Evolutionary conservation across 208 protist genomes (phyloP).

Genomic region (Leishmania martiniquensis): DNA sequence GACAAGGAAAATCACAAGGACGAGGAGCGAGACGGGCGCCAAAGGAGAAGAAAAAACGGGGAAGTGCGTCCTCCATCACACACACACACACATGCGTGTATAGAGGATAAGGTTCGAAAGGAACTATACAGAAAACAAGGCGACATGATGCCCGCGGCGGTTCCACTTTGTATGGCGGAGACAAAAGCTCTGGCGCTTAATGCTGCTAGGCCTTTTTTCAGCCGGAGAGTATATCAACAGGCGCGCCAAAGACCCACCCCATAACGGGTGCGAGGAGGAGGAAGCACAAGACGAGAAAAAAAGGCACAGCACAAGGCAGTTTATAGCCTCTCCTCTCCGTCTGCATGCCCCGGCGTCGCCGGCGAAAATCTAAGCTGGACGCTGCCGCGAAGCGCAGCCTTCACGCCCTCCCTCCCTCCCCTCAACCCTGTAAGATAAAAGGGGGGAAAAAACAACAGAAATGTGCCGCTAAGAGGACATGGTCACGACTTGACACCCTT

Average conservation of each 20-base stretch:
- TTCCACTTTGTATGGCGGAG: no score
- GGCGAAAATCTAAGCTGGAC: background rate
- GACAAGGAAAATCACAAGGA: background rate
- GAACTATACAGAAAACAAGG: background rate
- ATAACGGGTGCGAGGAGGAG: background rate
- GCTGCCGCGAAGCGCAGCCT: background rate
- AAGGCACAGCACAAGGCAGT: background rate
- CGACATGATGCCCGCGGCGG: background rate
- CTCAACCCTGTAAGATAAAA: no score
- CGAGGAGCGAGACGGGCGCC: background rate
- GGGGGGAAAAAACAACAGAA: background rate
- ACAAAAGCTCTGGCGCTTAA: background rate
- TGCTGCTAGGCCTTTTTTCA: no score
- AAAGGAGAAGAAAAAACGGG: no score
- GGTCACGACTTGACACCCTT: slow-evolving; percentile 11
- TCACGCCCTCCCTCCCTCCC: no score
- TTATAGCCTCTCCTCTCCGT: background rate
- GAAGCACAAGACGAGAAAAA: background rate
- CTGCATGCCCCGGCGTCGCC: background rate
- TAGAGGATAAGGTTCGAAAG: background rate
- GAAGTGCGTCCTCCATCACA: background rate
- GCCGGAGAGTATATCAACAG: background rate
- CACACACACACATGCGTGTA: no score
- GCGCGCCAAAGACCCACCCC: background rate
- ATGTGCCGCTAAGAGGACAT: background rate